Percentiles rank a stretch among this genome's conserved stretches.
These are phyloP conservation scores for Cryphonectria japonica DNA, from an alignment of 2,329 filamentous ascomycete species.

Conservation along the genomic window DNA sequence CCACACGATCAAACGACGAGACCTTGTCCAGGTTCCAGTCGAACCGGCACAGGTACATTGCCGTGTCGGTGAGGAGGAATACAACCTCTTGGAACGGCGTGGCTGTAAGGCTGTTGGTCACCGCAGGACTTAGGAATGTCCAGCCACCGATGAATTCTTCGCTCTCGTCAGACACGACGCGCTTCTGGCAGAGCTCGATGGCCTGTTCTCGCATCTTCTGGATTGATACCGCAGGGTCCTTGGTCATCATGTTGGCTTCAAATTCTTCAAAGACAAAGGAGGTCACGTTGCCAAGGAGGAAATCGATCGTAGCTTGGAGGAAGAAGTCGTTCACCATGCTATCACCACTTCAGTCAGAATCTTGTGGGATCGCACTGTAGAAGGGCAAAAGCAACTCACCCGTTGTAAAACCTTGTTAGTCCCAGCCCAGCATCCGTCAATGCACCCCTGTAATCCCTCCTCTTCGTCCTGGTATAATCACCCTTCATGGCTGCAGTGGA, in stretches of 20 bases:
- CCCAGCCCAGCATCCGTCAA: slow-evolving; percentile 90
- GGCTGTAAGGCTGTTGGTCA: slow-evolving; percentile 69
- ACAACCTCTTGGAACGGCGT: slow-evolving; percentile 87
- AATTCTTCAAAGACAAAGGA: slow-evolving; percentile 91
- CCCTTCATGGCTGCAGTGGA: slow-evolving; percentile 95
- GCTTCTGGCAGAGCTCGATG: slow-evolving; percentile 84
- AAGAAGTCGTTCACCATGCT: slow-evolving; percentile 99
- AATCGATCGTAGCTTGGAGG: slow-evolving; percentile 92
- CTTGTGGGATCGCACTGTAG: slow-evolving; percentile 27
- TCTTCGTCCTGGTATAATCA: slow-evolving; percentile 90
- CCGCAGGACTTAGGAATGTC: slow-evolving; percentile 79
- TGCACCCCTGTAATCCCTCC: slow-evolving; percentile 88
- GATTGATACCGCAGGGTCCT: slow-evolving; percentile 88
- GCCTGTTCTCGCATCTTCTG: slow-evolving; percentile 83
- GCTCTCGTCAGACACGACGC: slow-evolving; percentile 79
- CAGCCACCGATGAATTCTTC: slow-evolving; percentile 90
- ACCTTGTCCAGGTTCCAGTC: slow-evolving; percentile 97
- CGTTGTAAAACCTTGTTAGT: slow-evolving; percentile 73
- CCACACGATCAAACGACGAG: slow-evolving; percentile 84
- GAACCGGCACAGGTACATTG: slow-evolving; percentile 86
- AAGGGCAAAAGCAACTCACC: slow-evolving; percentile 47
- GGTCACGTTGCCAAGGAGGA: slow-evolving; percentile 85
- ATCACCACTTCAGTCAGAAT: slow-evolving; percentile 33
- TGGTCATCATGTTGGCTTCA: slow-evolving; percentile 88
- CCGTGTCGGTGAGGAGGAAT: slow-evolving; percentile 80